Conservation (phyloP, 163 green algal genomes). For the Coccomyxa subellipsoidea region DNA sequence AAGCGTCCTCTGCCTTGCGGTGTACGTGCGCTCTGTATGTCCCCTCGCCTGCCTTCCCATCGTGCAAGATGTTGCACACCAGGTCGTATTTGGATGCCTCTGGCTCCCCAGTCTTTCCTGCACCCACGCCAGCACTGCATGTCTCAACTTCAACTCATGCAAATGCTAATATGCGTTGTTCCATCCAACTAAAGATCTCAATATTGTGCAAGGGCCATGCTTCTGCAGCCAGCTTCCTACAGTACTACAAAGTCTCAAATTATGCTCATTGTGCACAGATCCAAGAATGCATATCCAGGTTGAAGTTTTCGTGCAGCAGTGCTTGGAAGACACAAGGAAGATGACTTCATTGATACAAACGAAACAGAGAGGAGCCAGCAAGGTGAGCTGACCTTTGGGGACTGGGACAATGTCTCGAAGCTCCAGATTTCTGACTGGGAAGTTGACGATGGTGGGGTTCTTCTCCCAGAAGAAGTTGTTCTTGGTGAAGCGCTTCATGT, state of each 20-base stretch:
- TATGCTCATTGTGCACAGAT: no score
- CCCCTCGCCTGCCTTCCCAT: slow-evolving; percentile 75
- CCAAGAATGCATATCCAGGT: no score
- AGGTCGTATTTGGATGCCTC: slow-evolving; percentile 79
- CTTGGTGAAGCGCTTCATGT: slow-evolving; percentile 93
- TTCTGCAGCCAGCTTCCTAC: no score
- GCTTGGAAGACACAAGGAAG: no score
- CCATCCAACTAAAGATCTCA: no score
- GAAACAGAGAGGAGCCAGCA: no score
- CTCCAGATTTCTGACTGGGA: slow-evolving; percentile 90
- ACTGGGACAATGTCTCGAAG: slow-evolving; percentile 78
- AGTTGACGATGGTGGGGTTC: slow-evolving; percentile 99
- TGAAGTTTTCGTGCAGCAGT: no score
- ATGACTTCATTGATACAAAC: no score
- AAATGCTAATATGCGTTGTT: not conserved
- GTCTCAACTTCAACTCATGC: not conserved
- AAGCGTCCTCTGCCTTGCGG: slow-evolving; percentile 66
- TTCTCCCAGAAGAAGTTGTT: slow-evolving; percentile 98
- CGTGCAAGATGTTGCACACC: slow-evolving; percentile 89
- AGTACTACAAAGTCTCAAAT: no score
- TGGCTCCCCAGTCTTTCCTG: not conserved
- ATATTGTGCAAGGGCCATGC: no score
- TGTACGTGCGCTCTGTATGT: slow-evolving; percentile 81
- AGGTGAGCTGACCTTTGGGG: slow-evolving; percentile 33
- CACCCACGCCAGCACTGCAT: not conserved